Evolutionary conservation across 192 early-diverging fungal species (phyloP), one percentile per base, ranked within the genome.

Genomic region (Dissophora globulifera): DNA sequence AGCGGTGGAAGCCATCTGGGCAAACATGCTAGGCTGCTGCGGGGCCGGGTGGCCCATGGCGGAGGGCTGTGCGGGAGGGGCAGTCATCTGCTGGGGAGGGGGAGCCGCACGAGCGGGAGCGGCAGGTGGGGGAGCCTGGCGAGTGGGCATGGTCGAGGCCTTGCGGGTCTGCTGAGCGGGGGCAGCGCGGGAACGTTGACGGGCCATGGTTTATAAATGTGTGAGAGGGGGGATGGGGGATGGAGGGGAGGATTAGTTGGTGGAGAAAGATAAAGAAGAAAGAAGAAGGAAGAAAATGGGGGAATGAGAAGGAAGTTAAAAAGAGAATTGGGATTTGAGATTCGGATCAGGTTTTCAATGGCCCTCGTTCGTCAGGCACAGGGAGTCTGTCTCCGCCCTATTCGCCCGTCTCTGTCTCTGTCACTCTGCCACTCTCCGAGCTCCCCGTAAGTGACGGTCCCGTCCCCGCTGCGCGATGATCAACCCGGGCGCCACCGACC

Each of bases 1-100:
- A 55, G 94, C 95, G 22, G 95, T 96, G 16, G 93, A 84, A n/a
- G 93, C 95, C 93, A 96, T 95, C 82, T 95, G 88, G 32, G 87
- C 88, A 67, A 92, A 90, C 64, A 94, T 61, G 40, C 90, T 90
- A 26, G 91, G 91, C 76, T 92, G 90, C 79, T 88, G 86, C 22
- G 88, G 88, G 35, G 80, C 83, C 47, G 83, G 79, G 32, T 86
- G 82, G 20, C 83, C 85, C 35, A 87, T 74, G 56, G 86, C 78
- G 3, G 87, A 79, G 42, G 89, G 87, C 32, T 65, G 62, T 42
- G 62, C 27, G 29, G 72, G 62, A 45, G 72, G 63, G 45, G 72
- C 63, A 46, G 72, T 76, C 72, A 76, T 76, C 58, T 76, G 72
- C 30, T 66, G 72, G 30, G 56, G 72, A 61, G 72, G 72, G 17